These are phyloP conservation scores for Trichomonas tenax DNA, from an alignment of 208 protist species.

Conservation along the genomic window DNA sequence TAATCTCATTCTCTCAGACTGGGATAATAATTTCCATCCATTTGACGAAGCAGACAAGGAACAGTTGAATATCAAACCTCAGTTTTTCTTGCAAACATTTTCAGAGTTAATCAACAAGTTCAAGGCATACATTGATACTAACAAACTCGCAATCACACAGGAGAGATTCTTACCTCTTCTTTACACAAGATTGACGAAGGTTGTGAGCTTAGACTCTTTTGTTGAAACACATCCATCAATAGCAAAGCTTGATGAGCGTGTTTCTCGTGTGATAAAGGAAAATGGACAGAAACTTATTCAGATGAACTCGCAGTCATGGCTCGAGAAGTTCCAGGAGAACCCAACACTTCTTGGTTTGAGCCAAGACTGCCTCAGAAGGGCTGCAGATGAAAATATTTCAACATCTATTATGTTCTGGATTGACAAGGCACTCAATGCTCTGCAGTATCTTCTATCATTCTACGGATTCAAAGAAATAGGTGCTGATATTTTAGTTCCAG, in stretches of 20 bases:
- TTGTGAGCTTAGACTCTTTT: background rate
- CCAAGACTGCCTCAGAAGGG: background rate
- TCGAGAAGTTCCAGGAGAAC: background rate
- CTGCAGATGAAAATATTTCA: background rate
- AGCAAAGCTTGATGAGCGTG: background rate
- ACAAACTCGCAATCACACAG: background rate
- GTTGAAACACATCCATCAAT: background rate
- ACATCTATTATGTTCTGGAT: background rate
- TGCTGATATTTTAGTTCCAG: background rate
- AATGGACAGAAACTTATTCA: background rate
- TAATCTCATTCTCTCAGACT: background rate
- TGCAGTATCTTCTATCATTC: background rate
- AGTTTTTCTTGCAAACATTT: background rate
- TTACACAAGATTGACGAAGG: background rate
- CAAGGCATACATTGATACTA: background rate
- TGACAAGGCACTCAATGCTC: background rate
- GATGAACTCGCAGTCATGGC: background rate
- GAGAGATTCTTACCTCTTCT: background rate
- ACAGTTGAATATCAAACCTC: background rate
- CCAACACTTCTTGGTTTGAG: background rate
- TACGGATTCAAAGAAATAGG: conserved; percentile 13
- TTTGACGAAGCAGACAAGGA: background rate
- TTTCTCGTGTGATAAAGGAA: background rate
- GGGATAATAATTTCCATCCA: background rate
- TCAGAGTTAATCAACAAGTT: background rate